phyloP scores from a whole-genome alignment of 1,284 basidiomycete species.

The Cutaneotrichosporon dermatis region DNA sequence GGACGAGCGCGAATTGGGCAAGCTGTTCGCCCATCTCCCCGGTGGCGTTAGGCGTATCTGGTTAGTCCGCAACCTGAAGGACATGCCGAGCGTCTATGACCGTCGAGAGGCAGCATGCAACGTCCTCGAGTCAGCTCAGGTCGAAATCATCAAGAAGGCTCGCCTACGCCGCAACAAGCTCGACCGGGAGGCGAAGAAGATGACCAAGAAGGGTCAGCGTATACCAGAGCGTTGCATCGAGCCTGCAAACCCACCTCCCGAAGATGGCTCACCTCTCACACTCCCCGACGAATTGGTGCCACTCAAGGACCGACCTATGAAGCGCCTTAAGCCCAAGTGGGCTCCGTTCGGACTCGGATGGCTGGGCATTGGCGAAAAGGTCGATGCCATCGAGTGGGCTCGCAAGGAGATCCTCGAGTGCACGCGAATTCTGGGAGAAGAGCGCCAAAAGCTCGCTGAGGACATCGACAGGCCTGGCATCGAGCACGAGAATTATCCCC shows the following conservation, averaged over 20 bases:
- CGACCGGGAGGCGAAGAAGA: conserved; percentile 29
- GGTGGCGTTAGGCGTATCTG: conserved; percentile 73
- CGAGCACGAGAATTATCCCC: conserved; percentile 52
- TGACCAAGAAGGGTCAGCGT: conserved; percentile 37
- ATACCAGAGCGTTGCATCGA: conserved; percentile 30
- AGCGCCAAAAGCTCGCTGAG: conserved; percentile 51
- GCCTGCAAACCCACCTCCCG: conserved; percentile 32
- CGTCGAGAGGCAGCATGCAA: conserved; percentile 57
- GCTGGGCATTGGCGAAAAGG: conserved; percentile 64
- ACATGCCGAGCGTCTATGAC: conserved; percentile 62
- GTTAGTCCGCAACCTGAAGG: conserved; percentile 61
- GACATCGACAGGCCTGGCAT: conserved; percentile 33
- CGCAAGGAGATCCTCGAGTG: conserved; percentile 41
- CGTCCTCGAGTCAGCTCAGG: conserved; percentile 63
- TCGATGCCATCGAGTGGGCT: conserved; percentile 89
- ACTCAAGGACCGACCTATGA: conserved; percentile 66
- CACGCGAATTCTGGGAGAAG: conserved; percentile 27
- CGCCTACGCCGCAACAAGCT: conserved; percentile 38
- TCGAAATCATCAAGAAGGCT: conserved; percentile 56
- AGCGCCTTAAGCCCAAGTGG: conserved; percentile 63
- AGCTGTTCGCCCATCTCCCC: conserved; percentile 65
- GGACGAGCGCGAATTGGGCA: conserved; percentile 59
- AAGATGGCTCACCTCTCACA: conserved; percentile 10
- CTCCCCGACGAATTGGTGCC: conserved; percentile 61
- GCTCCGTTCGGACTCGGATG: conserved; percentile 60